These are phyloP conservation scores for Xerocomus nothofagi DNA, from an alignment of 1,284 basidiomycete species.

Conservation along the genomic window DNA sequence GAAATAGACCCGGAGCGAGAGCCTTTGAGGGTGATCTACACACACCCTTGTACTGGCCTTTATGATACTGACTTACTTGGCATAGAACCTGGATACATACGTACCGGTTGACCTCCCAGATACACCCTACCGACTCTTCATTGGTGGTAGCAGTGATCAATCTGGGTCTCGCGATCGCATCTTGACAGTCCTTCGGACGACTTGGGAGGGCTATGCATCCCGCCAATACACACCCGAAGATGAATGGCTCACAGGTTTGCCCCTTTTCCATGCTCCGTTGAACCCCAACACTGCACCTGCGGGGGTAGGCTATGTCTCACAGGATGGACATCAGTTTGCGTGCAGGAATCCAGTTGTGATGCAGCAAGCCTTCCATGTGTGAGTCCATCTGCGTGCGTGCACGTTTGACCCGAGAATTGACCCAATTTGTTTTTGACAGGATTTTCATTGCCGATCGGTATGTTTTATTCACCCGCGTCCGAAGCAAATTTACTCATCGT, in stretches of 20 bases:
- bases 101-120: slow-evolving; percentile 39
- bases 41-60: rapidly evolving
- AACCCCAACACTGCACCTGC: too few relatives aligned
- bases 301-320: too few relatives aligned
- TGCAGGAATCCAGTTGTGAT: too few relatives aligned
- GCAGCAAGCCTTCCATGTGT: too few relatives aligned
- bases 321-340: too few relatives aligned
- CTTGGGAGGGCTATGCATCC: slow-evolving; percentile 34
- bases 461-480: too few relatives aligned
- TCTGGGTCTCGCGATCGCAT: slow-evolving; percentile 31
- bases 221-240: slow-evolving; percentile 40
- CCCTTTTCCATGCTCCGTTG: too few relatives aligned
- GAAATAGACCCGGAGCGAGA: slow-evolving; percentile 49
- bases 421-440: too few relatives aligned
- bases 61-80: not conserved
- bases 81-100: slow-evolving; percentile 53
- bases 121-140: slow-evolving; percentile 38
- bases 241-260: slow-evolving; percentile 43
- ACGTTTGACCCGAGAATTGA: too few relatives aligned
- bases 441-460: too few relatives aligned
- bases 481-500: too few relatives aligned
- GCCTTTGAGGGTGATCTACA: slow-evolving; percentile 45
- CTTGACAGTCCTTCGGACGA: slow-evolving; percentile 31
- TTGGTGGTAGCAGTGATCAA: slow-evolving; percentile 30
- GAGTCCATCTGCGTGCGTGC: too few relatives aligned